Evolutionary conservation across 2,329 filamentous ascomycete species (phyloP).

Genomic region (Harringtonia lauricola): DNA sequence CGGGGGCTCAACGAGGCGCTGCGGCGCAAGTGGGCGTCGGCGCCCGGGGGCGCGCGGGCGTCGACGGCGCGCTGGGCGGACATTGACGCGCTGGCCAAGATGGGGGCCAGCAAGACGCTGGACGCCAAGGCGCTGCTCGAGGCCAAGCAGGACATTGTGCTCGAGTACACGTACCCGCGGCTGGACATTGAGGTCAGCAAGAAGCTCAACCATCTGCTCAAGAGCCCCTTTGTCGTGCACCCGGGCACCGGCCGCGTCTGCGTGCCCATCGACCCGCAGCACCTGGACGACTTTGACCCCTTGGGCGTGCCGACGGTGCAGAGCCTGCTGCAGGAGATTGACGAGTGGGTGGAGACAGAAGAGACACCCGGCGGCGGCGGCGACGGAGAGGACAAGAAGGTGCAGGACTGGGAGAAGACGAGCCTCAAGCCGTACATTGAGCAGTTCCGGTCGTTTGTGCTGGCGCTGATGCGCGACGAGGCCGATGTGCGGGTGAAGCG

Average conservation of each 20-base stretch:
- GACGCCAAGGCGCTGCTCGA: constrained; percentile 65
- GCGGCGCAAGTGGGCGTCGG: constrained; percentile 81
- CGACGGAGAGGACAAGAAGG: constrained; percentile 17
- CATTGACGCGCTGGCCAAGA: constrained; percentile 76
- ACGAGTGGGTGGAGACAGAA: constrained; percentile 49
- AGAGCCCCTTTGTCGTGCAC: constrained; percentile 92
- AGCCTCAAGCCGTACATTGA: constrained; percentile 88
- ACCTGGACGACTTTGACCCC: constrained; percentile 76
- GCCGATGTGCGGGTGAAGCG: constrained; percentile 42
- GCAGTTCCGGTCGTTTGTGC: constrained; percentile 74
- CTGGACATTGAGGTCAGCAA: constrained; percentile 96
- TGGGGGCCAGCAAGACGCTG: constrained; percentile 60
- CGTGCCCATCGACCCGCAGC: constrained; percentile 75
- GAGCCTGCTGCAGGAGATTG: constrained; percentile 72
- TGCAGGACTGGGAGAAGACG: constrained; percentile 94
- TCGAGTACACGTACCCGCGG: constrained; percentile 96
- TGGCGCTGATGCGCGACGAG: constrained; percentile 66
- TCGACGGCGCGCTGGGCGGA: constrained; percentile 86
- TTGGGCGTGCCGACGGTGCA: constrained; percentile 82
- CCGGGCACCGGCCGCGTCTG: constrained; percentile 90
- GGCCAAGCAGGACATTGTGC: constrained; percentile 88
- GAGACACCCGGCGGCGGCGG: constrained; percentile 24
- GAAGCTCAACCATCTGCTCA: constrained; percentile 95
- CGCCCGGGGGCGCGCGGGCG: constrained; percentile 48
- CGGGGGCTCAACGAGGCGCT: constrained; percentile 65